Evolutionary conservation across 208 protist species (phyloP), one percentile per base, ranked within the genome.

Genomic region (Crithidia thermophila): DNA sequence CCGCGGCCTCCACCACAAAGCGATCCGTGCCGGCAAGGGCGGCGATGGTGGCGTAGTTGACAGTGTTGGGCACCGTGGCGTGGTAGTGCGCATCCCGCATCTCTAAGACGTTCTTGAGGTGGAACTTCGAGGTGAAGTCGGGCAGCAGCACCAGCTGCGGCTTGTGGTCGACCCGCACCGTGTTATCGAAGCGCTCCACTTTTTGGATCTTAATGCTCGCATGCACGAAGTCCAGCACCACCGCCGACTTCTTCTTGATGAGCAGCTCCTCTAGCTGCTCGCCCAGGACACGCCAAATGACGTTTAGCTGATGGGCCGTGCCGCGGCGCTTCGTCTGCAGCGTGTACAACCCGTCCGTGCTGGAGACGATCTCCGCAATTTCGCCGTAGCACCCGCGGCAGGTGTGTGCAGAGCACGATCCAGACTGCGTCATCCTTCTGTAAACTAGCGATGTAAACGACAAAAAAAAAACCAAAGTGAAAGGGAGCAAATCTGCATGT

Each of bases 41-140:
- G 9, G 75, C 84, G 11, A 94, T 72, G 7, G 59, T 67, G 27
- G 49, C 67, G 65, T 84, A 81, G 64, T 77, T 82, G 18, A 94
- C 64, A 14, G 64, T 60, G 46, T 64, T 55, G 3, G 84, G 77
- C 10, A 88, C 81, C 11, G 85, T 91, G 0, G 78, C 81, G 57
- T 94, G 89, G 65, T 94, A 94, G 64, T 94, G 89, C 18, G 82
- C 84, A 52, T 94, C 86, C 1, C 30, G 67, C 72, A 88, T 91
- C 42, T 75, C 82, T 20, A 94, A 75, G 13, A 94, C 84, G 40
- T 94, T 94, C 36, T 81, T 75, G 9, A 94, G 27, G 47, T 85
- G 77, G 55, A 85, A 94, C 72, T 94, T 94, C n/a, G 81, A 85
- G 9, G 79, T 82, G 67, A 94, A 94, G 67, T 94, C 89, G 9